Conservation (phyloP, 345 rosid genomes). For the Triadica sebifera region DNA sequence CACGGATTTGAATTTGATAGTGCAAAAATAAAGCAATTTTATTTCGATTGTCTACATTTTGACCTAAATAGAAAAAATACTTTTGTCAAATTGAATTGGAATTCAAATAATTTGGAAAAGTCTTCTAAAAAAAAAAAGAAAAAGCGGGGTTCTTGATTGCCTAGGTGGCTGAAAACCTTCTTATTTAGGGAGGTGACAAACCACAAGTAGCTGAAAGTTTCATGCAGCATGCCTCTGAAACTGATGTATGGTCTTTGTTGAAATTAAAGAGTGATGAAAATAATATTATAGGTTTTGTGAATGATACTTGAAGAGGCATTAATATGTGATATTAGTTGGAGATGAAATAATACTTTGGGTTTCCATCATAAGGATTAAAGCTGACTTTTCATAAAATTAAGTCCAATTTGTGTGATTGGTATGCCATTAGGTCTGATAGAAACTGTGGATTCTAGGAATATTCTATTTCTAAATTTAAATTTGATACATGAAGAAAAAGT, state of each 20-base stretch:
- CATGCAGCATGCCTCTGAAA: neutral
- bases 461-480: too few species aligned
- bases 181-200: neutral
- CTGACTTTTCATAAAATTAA: neutral
- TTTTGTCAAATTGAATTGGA: neutral
- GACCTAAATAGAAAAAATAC: neutral
- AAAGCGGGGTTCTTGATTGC: neutral
- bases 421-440: neutral
- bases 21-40: neutral
- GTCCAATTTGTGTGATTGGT: neutral
- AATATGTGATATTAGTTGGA: neutral
- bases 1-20: neutral
- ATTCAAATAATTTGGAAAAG: neutral
- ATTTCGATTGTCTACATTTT: neutral
- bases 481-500: neutral
- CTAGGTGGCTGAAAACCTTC: neutral
- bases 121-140: neutral
- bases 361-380: neutral
- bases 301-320: neutral
- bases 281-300: neutral
- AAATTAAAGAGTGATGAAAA: too few species aligned
- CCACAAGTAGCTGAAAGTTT: neutral
- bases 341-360: neutral
- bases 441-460: neutral
- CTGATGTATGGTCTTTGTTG: neutral